These are phyloP conservation scores for Penicillium egyptiacum DNA, from an alignment of 495 filamentous ascomycete species.

Conservation along the genomic window DNA sequence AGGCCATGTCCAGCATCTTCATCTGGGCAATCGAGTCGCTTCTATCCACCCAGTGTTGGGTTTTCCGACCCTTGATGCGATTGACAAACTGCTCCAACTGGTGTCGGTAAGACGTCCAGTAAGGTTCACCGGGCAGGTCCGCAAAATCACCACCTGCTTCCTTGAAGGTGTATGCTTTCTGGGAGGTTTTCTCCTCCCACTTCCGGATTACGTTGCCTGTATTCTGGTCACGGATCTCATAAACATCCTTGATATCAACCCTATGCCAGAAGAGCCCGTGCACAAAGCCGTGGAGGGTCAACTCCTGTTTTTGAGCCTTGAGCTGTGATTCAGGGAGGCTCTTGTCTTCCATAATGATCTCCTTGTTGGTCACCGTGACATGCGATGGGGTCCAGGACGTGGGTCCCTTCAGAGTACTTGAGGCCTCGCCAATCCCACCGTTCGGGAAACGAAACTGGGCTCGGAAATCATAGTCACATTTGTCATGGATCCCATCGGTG, in stretches of 20 bases:
- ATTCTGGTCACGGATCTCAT: conserved; percentile 29
- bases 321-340: conserved; percentile 31
- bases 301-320: conserved; percentile 19
- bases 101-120: not conserved
- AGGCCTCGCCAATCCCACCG: conserved; percentile 43
- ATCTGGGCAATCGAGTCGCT: not conserved
- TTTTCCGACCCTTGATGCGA: not conserved
- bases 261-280: conserved; percentile 44
- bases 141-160: too few species aligned
- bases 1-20: not conserved
- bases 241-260: conserved; percentile 50
- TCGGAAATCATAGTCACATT: conserved; percentile 39
- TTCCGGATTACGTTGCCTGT: too few species aligned
- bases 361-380: conserved; percentile 17
- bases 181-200: too few species aligned
- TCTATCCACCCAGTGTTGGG: not conserved
- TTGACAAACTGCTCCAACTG: not conserved
- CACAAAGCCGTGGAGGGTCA: conserved; percentile 31
- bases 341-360: conserved; percentile 28
- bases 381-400: conserved; percentile 19
- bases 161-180: too few species aligned
- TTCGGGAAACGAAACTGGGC: conserved; percentile 47
- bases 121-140: too few species aligned
- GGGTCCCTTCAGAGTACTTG: conserved; percentile 31
- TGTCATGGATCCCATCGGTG: conserved; percentile 28